A percentile compares a stretch with the other conserved stretches of the same genome.
These are phyloP conservation scores for Mesostigma viride DNA, from an alignment of 139 green algal species.

Conservation along the genomic window DNA sequence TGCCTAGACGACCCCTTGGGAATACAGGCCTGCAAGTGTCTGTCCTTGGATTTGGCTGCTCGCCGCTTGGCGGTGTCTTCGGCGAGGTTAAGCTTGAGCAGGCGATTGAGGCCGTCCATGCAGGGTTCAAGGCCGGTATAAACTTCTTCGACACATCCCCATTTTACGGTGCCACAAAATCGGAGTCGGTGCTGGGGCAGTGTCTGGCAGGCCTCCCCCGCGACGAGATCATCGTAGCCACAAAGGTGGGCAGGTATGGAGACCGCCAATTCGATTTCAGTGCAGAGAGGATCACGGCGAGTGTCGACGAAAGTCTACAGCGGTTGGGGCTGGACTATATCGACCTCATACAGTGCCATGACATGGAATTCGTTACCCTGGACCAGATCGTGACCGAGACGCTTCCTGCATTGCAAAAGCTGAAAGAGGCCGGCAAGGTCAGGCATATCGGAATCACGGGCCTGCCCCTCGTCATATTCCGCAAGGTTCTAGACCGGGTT, in stretches of 20 bases:
- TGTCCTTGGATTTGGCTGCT: slow-evolving; percentile 80
- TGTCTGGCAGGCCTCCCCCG: slow-evolving; percentile 62
- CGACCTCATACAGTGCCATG: slow-evolving; percentile 84
- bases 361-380: slow-evolving; percentile 85
- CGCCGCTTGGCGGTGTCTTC: slow-evolving; percentile 76
- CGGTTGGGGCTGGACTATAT: slow-evolving; percentile 69
- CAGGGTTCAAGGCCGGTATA: slow-evolving; percentile 69
- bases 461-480: slow-evolving; percentile 66
- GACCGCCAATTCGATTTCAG: slow-evolving; percentile 66
- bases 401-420: slow-evolving; percentile 65
- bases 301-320: slow-evolving; percentile 51
- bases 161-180: slow-evolving; percentile 74
- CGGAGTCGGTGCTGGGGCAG: slow-evolving; percentile 57
- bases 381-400: slow-evolving; percentile 67
- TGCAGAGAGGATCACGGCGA: slow-evolving; percentile 53
- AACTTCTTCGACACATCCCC: slow-evolving; percentile 95
- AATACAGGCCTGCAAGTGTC: slow-evolving; percentile 74
- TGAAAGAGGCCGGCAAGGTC: slow-evolving; percentile 70
- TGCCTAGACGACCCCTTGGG: slow-evolving; percentile 61
- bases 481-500: slow-evolving; percentile 58
- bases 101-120: slow-evolving; percentile 54
- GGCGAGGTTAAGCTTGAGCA: slow-evolving; percentile 53
- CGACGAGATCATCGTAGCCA: slow-evolving; percentile 66
- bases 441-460: slow-evolving; percentile 80
- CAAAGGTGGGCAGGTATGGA: slow-evolving; percentile 83